Evolutionary conservation across 1,284 basidiomycete genomes (phyloP), one percentile per base, ranked within the genome.

Genomic region (Tausonia pullulans): DNA sequence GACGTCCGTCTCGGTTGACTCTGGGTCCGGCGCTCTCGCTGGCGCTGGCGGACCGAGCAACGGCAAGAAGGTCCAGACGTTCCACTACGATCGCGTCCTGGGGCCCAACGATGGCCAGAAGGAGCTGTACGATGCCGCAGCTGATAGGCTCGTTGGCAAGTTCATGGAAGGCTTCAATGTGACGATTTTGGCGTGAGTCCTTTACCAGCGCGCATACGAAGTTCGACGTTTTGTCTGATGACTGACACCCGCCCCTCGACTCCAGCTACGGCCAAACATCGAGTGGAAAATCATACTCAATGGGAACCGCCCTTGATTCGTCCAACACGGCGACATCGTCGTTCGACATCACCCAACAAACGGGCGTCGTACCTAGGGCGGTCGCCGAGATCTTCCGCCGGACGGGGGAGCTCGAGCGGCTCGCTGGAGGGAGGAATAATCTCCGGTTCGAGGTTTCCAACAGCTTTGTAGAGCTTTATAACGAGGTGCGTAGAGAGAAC

Each of bases 151-250:
- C 69, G 83, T 98, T 68, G 85, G 87, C 44, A 88, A 90, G 69
- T 98, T 98, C 76, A 74, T 97, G 57, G 90, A 94, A 72, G 95
- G 95, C 10, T 95, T 93, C 78, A 98, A 98, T 78, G 95, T 93
- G 69, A 98, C 96, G 50, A 88, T 98, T 68, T 83, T 98, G 67
- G 95, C 95, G 62, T 98, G 62, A 72, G 76, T 72, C 40, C 8
- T 5, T 8, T 48, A 4, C n/a, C 14, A n/a, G 4, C 11, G 39
- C 43, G 27, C 16, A 16, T 27, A 0, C 49, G n/a, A 39, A 48
- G 5, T 45, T 49, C 4, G 8, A 10, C 13, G 46, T 14, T n/a
- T 16, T 14, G 6, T 58, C 46, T 27, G 5, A 49, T 5, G 54
- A n/a, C 16, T 58, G 39, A 43, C 6, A 16, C 13, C n/a, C 14